These are phyloP conservation scores for Thelonectria rubi DNA, from an alignment of 2,329 filamentous ascomycete genomes.

Conservation along the genomic window DNA sequence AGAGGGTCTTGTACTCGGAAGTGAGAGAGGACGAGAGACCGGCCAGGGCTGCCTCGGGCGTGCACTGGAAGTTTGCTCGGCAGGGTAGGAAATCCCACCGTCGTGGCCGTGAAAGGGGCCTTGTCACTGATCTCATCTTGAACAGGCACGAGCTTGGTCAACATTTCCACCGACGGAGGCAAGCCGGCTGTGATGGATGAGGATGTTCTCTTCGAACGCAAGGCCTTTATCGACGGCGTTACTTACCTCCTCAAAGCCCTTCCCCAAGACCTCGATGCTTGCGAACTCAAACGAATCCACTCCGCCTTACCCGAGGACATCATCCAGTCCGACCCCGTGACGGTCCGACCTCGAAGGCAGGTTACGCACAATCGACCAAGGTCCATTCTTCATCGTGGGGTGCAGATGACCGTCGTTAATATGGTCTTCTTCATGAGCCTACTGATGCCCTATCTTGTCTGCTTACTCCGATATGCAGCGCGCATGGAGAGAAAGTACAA, in stretches of 20 bases:
- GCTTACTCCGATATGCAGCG: constrained; percentile 63
- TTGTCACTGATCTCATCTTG: neutral
- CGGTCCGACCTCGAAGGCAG: constrained; percentile 9
- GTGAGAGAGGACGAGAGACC: constrained; percentile 30
- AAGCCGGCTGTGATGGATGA: constrained; percentile 38
- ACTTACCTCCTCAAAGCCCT: constrained; percentile 72
- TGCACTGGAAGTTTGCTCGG: constrained; percentile 47
- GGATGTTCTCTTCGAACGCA: constrained; percentile 55
- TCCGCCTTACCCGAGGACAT: constrained; percentile 39
- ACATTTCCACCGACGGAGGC: constrained; percentile 42
- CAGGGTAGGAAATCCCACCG: constrained; percentile 41
- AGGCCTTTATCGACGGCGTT: constrained; percentile 70
- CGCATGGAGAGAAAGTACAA: constrained; percentile 73
- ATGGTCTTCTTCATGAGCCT: constrained; percentile 68
- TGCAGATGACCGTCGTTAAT: constrained; percentile 65
- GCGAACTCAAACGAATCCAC: constrained; percentile 57
- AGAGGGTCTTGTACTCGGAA: constrained; percentile 41
- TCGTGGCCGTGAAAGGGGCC: neutral
- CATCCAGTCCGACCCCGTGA: constrained; percentile 4
- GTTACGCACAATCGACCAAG: constrained; percentile 30
- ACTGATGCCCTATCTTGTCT: constrained; percentile 67
- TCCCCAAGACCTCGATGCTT: constrained; percentile 63
- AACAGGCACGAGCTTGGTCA: constrained; percentile 41
- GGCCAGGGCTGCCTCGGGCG: constrained; percentile 42
- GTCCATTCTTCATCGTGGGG: constrained; percentile 66